phyloP scores from a whole-genome alignment of 306 rosid genomes.

The Cercis canadensis region DNA sequence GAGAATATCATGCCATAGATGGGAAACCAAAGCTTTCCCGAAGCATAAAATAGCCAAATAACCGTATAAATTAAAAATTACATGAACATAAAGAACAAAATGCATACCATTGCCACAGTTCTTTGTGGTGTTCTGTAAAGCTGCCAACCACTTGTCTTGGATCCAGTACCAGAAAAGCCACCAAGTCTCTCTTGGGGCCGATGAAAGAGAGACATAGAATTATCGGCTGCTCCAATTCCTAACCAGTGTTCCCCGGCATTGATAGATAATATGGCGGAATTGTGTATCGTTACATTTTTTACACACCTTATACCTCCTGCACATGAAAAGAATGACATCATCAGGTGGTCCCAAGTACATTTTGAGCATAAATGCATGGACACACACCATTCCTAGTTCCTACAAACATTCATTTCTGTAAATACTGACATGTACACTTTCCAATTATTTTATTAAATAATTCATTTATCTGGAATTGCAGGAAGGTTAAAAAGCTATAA shows the following conservation, averaged over 20 bases:
- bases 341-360: no score
- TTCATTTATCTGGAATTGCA: no score
- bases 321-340: slow-evolving; percentile 7
- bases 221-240: slow-evolving; percentile 99
- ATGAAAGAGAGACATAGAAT: slow-evolving; percentile 91
- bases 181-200: slow-evolving; percentile 99
- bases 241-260: slow-evolving; percentile 98
- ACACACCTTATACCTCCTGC: slow-evolving; percentile 90
- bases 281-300: slow-evolving; percentile 89
- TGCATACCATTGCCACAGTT: slow-evolving; percentile 85
- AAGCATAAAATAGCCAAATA: slow-evolving; percentile 8
- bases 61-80: background rate
- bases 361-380: no score
- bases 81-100: slow-evolving; percentile 21
- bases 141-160: slow-evolving; percentile 95
- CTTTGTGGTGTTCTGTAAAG: slow-evolving; percentile 95
- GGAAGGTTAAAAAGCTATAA: no score
- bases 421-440: no score
- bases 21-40: slow-evolving; percentile 8
- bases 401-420: no score
- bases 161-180: slow-evolving; percentile 73
- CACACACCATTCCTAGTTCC: no score
- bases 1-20: background rate
- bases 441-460: no score
- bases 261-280: slow-evolving; percentile 80